phyloP scores from a whole-genome alignment of 2,329 filamentous ascomycete species.

The Talaromyces pinophilus region DNA sequence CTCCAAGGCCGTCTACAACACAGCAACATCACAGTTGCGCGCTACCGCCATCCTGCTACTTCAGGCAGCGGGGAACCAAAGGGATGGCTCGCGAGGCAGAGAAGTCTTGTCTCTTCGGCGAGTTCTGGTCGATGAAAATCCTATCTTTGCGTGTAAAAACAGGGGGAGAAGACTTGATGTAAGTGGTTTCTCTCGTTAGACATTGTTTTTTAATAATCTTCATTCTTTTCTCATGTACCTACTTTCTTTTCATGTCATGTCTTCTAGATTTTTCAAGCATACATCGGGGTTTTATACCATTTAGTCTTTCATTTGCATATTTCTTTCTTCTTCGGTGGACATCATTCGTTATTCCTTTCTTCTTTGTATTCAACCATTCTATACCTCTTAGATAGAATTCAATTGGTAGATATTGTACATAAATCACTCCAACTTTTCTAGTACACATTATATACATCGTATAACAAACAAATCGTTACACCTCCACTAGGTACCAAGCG shows the following conservation, averaged over 20 bases:
- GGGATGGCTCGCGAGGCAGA: constrained; percentile 50
- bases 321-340: not conserved
- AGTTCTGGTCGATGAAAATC: constrained; percentile 14
- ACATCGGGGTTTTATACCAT: constrained; percentile 17
- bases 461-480: not conserved
- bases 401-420: constrained; percentile 13
- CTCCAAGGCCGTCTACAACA: constrained; percentile 49
- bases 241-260: not conserved
- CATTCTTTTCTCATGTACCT: constrained; percentile 7
- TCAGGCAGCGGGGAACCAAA: constrained; percentile 37
- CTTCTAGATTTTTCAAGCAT: constrained; percentile 6
- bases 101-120: constrained; percentile 42
- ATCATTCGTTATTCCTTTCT: not conserved
- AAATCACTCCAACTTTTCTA: not conserved
- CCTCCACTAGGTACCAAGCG: not conserved
- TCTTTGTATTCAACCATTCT: not conserved
- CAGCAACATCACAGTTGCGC: constrained; percentile 42
- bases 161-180: not conserved
- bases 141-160: not conserved
- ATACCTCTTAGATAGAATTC: not conserved
- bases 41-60: constrained; percentile 38
- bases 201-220: not conserved
- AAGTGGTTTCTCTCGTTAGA: constrained; percentile 2
- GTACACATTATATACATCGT: constrained; percentile 15
- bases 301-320: constrained; percentile 12